Evolutionary conservation across 371 early-diverging fungal species (phyloP), one percentile per base, ranked within the genome.

Genomic region (Apophysomyces elegans): DNA sequence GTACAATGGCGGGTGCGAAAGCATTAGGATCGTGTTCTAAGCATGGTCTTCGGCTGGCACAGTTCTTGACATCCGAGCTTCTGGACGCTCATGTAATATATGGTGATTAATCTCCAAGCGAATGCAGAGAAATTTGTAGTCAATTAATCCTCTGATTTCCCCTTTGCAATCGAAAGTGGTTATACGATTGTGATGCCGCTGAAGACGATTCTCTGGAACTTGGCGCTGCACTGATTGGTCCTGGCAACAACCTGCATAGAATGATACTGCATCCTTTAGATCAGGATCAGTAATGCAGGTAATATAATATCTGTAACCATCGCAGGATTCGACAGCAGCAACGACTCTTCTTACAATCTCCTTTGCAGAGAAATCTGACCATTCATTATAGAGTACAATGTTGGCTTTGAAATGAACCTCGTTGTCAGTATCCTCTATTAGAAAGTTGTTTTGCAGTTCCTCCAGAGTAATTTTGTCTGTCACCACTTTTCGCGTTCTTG

Each of bases 81-180:
- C 16, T 1, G 54, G 54, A 21, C 21, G 54, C 4, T 50, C 21
- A 26, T 50, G 54, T 21, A 50, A 21, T 18, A 21, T 21, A 21
- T 50, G n/a, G 21, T 50, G 21, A n/a, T 21, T 9, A 50, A 50
- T 50, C 54, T 50, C 9, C 54, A 50, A 21, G 4, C 54, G 54
- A 21, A 50, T 21, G 21, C 54, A 50, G 21, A 21, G 21, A 26
- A 18, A 26, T 21, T 50, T 50, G 21, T 50, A 50, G 21, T 50
- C 54, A 21, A 50, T 50, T 26, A 50, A 50, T 7, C 54, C 21
- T n/a, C 21, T 50, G 8, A 50, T 21, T 50, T 9, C 16, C 5
- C 54, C 54, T 21, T 50, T 50, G n/a, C 54, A 50, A 26, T 50
- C 21, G 21, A 50, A 50, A 4, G 54, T 50, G 21, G 54, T 21